Evolutionary conservation across 305 asterid genomes (phyloP).

Genomic region (Fraxinus paxiana): DNA sequence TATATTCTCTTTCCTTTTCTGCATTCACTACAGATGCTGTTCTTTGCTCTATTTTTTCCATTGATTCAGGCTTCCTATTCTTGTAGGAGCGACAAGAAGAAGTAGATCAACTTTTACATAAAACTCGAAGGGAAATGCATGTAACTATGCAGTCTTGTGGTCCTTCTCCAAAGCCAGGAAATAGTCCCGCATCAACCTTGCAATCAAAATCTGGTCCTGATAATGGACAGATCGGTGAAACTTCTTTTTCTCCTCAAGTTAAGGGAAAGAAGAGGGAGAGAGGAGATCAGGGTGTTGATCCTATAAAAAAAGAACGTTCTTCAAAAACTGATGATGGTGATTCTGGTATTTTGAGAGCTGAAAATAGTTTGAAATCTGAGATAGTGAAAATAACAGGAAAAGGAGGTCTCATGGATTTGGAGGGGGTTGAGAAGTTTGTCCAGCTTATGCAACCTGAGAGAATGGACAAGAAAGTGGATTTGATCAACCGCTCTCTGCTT

Average conservation of each 20-base stretch:
- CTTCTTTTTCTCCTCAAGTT: constrained; percentile 42
- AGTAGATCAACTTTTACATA: constrained; percentile 53
- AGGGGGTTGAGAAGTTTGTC: constrained; percentile 52
- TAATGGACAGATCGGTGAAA: constrained; percentile 41
- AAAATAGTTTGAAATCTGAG: constrained; percentile 40
- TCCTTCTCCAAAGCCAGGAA: constrained; percentile 62
- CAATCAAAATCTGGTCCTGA: constrained; percentile 57
- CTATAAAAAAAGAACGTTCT: constrained; percentile 45
- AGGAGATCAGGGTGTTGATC: constrained; percentile 40
- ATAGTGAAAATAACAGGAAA: constrained; percentile 47
- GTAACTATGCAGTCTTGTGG: constrained; percentile 48
- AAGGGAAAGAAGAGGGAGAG: constrained; percentile 66
- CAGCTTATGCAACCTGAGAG: constrained; percentile 51
- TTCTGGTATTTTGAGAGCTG: constrained; percentile 28
- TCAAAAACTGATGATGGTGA: constrained; percentile 41
- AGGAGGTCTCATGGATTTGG: constrained; percentile 44
- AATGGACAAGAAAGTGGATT: constrained; percentile 48
- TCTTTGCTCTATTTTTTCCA: not conserved
- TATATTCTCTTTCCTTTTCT: not conserved
- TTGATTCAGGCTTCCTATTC: not conserved
- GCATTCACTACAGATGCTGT: not conserved
- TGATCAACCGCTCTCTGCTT: constrained; percentile 49
- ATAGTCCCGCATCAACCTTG: constrained; percentile 42
- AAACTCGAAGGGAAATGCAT: constrained; percentile 58
- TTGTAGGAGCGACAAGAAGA: constrained; percentile 66